Evolutionary conservation across 2,329 filamentous ascomycete genomes (phyloP).

Genomic region (Orbilia oligospora): DNA sequence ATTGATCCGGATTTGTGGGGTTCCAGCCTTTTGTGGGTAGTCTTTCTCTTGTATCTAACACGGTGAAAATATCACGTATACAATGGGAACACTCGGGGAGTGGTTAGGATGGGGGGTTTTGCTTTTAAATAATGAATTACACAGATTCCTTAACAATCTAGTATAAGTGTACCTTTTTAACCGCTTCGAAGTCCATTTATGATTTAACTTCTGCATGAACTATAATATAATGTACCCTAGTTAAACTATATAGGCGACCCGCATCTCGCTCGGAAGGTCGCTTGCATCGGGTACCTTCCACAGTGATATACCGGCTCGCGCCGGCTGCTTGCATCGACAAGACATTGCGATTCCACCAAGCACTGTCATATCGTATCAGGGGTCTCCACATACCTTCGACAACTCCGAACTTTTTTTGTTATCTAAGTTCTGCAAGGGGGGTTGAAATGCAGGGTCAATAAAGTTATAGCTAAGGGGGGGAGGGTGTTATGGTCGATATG

Average conservation of each 20-base stretch:
- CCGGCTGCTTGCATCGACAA: conserved; percentile 35
- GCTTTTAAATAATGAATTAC: not conserved
- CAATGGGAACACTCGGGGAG: conserved; percentile 14
- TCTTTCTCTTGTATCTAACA: conserved; percentile 7
- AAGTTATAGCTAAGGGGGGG: not conserved
- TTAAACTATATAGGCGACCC: conserved; percentile 17
- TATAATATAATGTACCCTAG: not conserved
- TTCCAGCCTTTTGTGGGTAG: not conserved
- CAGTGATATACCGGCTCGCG: not conserved
- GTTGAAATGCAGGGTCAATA: conserved; percentile 8
- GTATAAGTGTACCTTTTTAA: not conserved
- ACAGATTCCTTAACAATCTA: conserved; percentile 5
- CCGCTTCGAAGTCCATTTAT: not conserved
- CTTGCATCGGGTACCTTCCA: conserved; percentile 2
- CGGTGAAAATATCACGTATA: conserved; percentile 36
- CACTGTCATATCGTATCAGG: conserved; percentile 30
- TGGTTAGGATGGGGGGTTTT: conserved; percentile 5
- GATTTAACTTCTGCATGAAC: not conserved
- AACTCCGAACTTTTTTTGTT: not conserved
- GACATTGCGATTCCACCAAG: conserved; percentile 7
- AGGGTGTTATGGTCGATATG: conserved; percentile 3
- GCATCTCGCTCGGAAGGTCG: conserved; percentile 17
- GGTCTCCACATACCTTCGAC: not conserved
- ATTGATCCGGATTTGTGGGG: not conserved
- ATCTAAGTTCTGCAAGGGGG: conserved; percentile 7